These are phyloP conservation scores for Centella asiatica DNA, from an alignment of 129 eudicot genomes.

Conservation along the genomic window DNA sequence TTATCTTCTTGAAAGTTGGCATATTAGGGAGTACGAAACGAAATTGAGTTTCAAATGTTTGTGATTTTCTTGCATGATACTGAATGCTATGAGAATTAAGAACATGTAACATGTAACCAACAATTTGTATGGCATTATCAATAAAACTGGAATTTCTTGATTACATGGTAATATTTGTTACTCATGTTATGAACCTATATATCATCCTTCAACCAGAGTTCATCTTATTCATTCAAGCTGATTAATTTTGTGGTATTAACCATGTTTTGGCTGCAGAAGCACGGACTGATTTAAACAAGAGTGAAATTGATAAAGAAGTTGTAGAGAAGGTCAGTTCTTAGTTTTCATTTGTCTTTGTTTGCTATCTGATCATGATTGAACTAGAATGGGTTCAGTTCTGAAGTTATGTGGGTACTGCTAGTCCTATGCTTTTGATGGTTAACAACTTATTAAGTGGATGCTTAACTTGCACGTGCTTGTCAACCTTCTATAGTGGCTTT, in stretches of 20 bases:
- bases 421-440: background rate
- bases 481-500: background rate
- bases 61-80: too few relatives aligned
- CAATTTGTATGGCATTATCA: too few relatives aligned
- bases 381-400: background rate
- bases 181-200: background rate
- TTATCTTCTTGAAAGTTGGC: too few relatives aligned
- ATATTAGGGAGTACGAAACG: too few relatives aligned
- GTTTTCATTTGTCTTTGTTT: background rate
- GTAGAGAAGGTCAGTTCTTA: conserved; percentile 69
- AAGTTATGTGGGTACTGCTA: background rate
- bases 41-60: too few relatives aligned
- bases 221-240: background rate
- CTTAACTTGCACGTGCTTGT: background rate
- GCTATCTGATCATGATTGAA: background rate
- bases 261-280: conserved; percentile 52
- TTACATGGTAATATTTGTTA: background rate
- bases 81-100: background rate
- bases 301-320: conserved; percentile 69
- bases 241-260: background rate
- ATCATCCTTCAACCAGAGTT: background rate
- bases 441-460: background rate
- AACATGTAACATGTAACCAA: background rate
- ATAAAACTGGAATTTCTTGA: background rate
- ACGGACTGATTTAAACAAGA: conserved; percentile 52